Base-by-base conservation (phyloP, 257 asterid genomes). In the Solanum okadae region DNA sequence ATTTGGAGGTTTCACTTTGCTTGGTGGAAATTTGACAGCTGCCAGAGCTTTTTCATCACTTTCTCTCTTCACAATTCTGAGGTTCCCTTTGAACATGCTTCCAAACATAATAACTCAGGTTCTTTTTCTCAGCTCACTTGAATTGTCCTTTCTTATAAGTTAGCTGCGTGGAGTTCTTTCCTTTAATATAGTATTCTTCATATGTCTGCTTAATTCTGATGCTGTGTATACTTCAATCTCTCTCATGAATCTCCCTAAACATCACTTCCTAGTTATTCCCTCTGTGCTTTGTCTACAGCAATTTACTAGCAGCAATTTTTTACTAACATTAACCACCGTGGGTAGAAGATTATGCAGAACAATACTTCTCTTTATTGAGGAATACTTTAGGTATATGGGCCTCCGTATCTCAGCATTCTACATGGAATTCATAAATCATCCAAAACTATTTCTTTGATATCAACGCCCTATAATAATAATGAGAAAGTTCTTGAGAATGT, bases 21-120 rank as follows among this genome's bases (percentile, higher is more conserved):
- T 95, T 70, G 99, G 98, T 83, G 98, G 98, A 88, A 95, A 95
- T 89, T 90, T 94, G 92, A 95, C 99, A 85, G 98, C 99, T 75
- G 93, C 99, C 87, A 92, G 96, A 87, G 99, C 99, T 85, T 96
- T 96, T 91, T 94, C 99, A 12, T 94, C 98, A 65, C 95, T 96
- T 90, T 94, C 99, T 73, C 92, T 96, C 85, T 96, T 96, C 91
- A 83, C 97, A 18, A 94, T 96, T 86, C 94, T 96, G 88, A 92
- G 98, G 38, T 88, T 72, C 84, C 99, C 99, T 22, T 92, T 95
- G 65, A 93, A 92, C 91, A 92, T 95, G 98, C 97, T 96, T 52
- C 99, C 98, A 56, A 96, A 93, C 92, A 85, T 95, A 92, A 95
- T 96, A 61, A 95, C 99, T 83, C 98, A 95, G 99, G 99, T 96